These are phyloP conservation scores for Phaeoacremonium minimum DNA, from an alignment of 2,329 filamentous ascomycete species.

Conservation along the genomic window DNA sequence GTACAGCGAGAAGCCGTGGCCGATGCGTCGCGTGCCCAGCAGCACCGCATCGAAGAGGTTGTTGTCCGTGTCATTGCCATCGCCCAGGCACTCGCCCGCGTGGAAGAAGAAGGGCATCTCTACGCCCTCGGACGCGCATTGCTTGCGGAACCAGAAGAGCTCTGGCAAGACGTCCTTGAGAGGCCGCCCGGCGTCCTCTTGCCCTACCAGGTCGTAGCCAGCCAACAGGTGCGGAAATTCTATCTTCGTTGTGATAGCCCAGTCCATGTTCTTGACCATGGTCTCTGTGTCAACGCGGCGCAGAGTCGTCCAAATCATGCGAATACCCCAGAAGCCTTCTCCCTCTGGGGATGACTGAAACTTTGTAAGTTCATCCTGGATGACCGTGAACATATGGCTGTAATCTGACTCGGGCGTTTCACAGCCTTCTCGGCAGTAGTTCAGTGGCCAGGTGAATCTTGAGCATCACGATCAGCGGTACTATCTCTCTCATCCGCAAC, in stretches of 20 bases:
- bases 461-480: background rate
- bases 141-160: constrained; percentile 89
- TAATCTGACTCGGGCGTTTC: constrained; percentile 66
- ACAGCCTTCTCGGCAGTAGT: constrained; percentile 61
- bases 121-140: constrained; percentile 71
- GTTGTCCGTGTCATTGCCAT: constrained; percentile 66
- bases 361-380: constrained; percentile 71
- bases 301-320: constrained; percentile 80
- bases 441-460: constrained; percentile 66
- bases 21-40: constrained; percentile 82
- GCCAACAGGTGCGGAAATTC: constrained; percentile 74
- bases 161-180: constrained; percentile 76
- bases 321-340: constrained; percentile 75
- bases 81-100: constrained; percentile 80
- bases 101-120: constrained; percentile 95
- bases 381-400: constrained; percentile 63
- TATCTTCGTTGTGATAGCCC: constrained; percentile 79
- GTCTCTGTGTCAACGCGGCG: constrained; percentile 58
- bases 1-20: constrained; percentile 82
- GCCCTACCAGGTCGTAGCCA: constrained; percentile 86
- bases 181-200: constrained; percentile 75
- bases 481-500: background rate
- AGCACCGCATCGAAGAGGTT: constrained; percentile 90
- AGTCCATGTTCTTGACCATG: constrained; percentile 78
- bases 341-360: constrained; percentile 73